Conservation (phyloP, 371 early-diverging fungal genomes). For the Haplosporangium sp. region DNA sequence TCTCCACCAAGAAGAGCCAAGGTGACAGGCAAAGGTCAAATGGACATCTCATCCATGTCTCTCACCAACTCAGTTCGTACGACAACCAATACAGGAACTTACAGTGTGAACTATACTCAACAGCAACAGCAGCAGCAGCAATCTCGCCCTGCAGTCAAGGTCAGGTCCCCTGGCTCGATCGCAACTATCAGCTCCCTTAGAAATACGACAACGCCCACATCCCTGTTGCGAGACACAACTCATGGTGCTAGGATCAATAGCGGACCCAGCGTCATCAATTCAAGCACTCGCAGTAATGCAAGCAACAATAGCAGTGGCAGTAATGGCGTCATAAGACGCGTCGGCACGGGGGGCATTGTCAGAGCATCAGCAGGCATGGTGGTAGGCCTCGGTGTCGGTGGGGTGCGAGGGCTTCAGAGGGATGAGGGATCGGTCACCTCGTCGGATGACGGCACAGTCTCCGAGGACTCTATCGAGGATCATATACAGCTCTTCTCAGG, state of each 20-base stretch:
- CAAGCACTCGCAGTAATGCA: background rate
- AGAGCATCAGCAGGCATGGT: constrained; percentile 1
- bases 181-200: constrained; percentile 8
- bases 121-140: constrained; percentile 21
- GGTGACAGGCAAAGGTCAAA: constrained; percentile 34
- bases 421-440: constrained; percentile 41
- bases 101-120: background rate
- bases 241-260: constrained; percentile 17
- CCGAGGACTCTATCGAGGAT: constrained; percentile 43
- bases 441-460: constrained; percentile 46
- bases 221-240: background rate
- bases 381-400: background rate
- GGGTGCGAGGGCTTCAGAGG: background rate
- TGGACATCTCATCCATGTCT: constrained; percentile 35
- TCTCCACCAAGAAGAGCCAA: constrained; percentile 33
- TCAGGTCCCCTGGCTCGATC: constrained; percentile 25
- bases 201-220: background rate
- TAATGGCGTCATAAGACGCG: constrained; percentile 12
- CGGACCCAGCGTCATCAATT: constrained; percentile 2
- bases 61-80: constrained; percentile 3
- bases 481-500: constrained; percentile 43
- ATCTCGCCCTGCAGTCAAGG: constrained; percentile 19
- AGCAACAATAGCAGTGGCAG: background rate
- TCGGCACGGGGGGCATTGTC: constrained; percentile 10
- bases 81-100: background rate